These are phyloP conservation scores for Plectosphaerella plurivora DNA, from an alignment of 2,329 filamentous ascomycete species.

Conservation along the genomic window DNA sequence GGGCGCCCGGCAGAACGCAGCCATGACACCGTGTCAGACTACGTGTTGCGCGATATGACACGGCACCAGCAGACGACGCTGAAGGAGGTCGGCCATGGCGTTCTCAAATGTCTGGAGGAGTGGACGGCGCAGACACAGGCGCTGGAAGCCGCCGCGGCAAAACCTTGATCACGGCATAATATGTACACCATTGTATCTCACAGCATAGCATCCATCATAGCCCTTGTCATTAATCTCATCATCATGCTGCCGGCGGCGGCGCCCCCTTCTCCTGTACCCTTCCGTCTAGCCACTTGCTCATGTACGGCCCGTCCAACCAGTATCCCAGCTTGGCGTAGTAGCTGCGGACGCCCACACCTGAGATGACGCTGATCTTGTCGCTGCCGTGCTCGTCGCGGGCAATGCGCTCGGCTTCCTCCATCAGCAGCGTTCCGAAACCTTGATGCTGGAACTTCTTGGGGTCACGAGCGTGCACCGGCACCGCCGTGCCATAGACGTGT, in stretches of 20 bases:
- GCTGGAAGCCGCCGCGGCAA: background rate
- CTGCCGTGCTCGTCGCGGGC: slow-evolving; percentile 92
- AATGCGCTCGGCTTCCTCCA: slow-evolving; percentile 97
- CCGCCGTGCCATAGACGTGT: slow-evolving; percentile 94
- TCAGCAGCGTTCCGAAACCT: slow-evolving; percentile 89
- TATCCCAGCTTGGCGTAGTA: slow-evolving; percentile 95
- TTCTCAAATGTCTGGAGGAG: slow-evolving; percentile 46
- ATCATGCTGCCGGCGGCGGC: background rate
- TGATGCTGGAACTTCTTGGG: slow-evolving; percentile 98
- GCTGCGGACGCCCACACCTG: slow-evolving; percentile 91
- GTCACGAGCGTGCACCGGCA: slow-evolving; percentile 94
- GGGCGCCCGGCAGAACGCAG: slow-evolving; percentile 73
- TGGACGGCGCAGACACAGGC: slow-evolving; percentile 31
- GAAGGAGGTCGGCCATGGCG: slow-evolving; percentile 44
- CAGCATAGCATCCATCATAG: background rate
- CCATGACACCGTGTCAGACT: slow-evolving; percentile 62
- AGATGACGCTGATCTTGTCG: slow-evolving; percentile 92
- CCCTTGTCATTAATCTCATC: too few species aligned
- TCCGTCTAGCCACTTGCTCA: slow-evolving; percentile 61
- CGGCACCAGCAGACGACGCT: slow-evolving; percentile 44
- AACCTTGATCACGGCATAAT: background rate
- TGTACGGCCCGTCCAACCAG: slow-evolving; percentile 87
- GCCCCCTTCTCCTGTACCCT: slow-evolving; percentile 12
- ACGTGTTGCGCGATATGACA: slow-evolving; percentile 70
- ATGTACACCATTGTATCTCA: background rate